Evolutionary conservation across 257 asterid species (phyloP).

Genomic region (Rubia yunnanensis): DNA sequence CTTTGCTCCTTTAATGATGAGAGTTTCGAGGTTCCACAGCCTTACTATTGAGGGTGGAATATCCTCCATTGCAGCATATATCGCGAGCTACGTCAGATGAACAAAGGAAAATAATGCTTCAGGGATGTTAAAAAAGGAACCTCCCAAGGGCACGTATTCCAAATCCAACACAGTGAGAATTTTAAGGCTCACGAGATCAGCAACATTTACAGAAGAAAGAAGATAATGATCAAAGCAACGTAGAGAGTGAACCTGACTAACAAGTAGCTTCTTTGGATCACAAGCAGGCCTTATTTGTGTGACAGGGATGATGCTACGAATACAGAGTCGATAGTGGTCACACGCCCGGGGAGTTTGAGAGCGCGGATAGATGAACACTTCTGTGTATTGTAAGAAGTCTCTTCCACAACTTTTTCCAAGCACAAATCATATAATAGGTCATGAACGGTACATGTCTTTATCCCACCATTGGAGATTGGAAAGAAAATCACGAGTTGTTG

Average conservation of each 20-base stretch:
- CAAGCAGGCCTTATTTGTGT: not conserved
- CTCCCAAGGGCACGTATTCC: not conserved
- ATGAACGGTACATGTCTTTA: not conserved
- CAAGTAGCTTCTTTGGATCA: not conserved
- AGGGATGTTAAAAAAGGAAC: not conserved
- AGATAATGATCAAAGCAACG: not conserved
- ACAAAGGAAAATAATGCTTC: not conserved
- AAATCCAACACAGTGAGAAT: not conserved
- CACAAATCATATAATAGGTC: not conserved
- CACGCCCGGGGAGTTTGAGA: not conserved
- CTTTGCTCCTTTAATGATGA: not conserved
- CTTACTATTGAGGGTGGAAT: not conserved
- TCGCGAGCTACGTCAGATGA: not conserved
- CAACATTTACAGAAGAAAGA: not conserved
- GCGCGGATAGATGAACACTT: not conserved
- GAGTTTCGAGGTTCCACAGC: slow-evolving; percentile 2
- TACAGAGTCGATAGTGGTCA: not conserved
- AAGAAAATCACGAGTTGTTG: too few species aligned
- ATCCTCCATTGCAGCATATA: not conserved
- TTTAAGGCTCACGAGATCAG: not conserved
- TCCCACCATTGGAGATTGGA: slow-evolving; percentile 1
- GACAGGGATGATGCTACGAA: not conserved
- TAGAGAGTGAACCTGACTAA: not conserved
- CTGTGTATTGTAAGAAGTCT: not conserved
- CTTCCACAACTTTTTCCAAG: not conserved